phyloP scores from a whole-genome alignment of 2,329 filamentous ascomycete species.

The Cladosporium sp. region DNA sequence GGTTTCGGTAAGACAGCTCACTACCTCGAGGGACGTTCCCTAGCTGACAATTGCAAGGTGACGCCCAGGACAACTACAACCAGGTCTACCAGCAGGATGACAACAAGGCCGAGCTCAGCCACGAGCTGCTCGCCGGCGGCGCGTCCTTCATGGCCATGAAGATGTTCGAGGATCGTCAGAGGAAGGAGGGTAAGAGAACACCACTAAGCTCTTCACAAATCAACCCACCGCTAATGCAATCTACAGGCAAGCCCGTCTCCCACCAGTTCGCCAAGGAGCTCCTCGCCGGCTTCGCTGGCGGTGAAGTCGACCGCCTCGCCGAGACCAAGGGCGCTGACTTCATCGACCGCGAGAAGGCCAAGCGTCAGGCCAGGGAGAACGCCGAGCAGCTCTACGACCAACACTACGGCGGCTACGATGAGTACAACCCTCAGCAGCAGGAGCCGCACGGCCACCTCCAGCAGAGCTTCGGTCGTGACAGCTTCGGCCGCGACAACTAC shows the following conservation, averaged over 20 bases:
- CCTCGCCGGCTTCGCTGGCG: constrained; percentile 66
- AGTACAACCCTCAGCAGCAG: constrained; percentile 45
- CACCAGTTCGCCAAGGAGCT: constrained; percentile 76
- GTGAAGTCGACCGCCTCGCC: constrained; percentile 70
- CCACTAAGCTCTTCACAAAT: neutral
- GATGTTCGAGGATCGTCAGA: constrained; percentile 71
- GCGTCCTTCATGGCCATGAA: constrained; percentile 78
- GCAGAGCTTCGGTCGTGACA: constrained; percentile 16
- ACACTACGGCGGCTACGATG: constrained; percentile 42
- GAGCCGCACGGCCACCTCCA: constrained; percentile 31
- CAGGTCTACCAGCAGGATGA: constrained; percentile 46
- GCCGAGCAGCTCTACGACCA: constrained; percentile 47
- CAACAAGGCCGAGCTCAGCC: constrained; percentile 62
- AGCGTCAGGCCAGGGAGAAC: constrained; percentile 41
- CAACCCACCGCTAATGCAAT: constrained; percentile 49
- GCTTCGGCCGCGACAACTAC: constrained; percentile 1
- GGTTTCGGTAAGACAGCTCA: constrained; percentile 36
- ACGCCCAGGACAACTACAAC: constrained; percentile 51
- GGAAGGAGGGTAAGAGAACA: constrained; percentile 55
- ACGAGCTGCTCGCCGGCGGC: constrained; percentile 71
- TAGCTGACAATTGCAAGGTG: constrained; percentile 35
- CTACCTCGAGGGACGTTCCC: neutral
- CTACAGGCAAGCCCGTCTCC: constrained; percentile 60
- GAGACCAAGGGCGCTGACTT: constrained; percentile 52
- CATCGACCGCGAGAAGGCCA: constrained; percentile 46